A percentile compares a stretch with the other conserved stretches of the same genome.
phyloP scores from a whole-genome alignment of 805 yeast genomes.

The Nakazawaea wyomingensis region DNA sequence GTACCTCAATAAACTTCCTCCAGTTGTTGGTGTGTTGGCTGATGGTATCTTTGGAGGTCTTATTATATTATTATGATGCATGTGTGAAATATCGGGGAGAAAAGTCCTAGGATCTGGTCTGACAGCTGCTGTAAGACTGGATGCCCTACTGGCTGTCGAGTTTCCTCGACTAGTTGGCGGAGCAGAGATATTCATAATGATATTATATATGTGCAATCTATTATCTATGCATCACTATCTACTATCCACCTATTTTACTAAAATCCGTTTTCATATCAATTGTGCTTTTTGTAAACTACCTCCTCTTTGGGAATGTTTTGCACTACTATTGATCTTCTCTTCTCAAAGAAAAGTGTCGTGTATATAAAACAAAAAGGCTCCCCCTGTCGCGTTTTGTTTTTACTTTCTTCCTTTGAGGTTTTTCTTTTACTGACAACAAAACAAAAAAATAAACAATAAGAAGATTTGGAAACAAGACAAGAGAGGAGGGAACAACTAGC shows the following conservation, averaged over 20 bases:
- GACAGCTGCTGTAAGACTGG: constrained; percentile 3
- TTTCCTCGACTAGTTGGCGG: constrained; percentile 9
- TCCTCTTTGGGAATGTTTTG: too few relatives aligned
- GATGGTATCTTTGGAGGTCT: background rate
- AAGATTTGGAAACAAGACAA: constrained; percentile 19
- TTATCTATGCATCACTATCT: too few relatives aligned
- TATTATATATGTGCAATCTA: too few relatives aligned
- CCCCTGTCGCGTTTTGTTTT: too few relatives aligned
- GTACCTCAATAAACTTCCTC: background rate
- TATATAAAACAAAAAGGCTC: too few relatives aligned
- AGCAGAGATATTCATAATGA: constrained; percentile 12
- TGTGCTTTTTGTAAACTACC: background rate
- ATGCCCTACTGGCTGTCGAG: constrained; percentile 1
- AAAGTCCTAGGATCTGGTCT: background rate
- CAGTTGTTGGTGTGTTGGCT: background rate
- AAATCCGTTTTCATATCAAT: too few relatives aligned
- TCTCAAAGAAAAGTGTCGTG: too few relatives aligned
- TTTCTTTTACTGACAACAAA: too few relatives aligned
- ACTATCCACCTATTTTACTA: too few relatives aligned
- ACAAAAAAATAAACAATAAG: constrained; percentile 20
- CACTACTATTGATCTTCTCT: too few relatives aligned
- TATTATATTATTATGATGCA: too few relatives aligned
- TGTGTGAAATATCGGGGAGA: background rate
- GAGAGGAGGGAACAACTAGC: background rate
- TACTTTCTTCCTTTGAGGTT: too few relatives aligned